phyloP scores from a whole-genome alignment of 2,329 filamentous ascomycete species.

The Gremmenia infestans region DNA sequence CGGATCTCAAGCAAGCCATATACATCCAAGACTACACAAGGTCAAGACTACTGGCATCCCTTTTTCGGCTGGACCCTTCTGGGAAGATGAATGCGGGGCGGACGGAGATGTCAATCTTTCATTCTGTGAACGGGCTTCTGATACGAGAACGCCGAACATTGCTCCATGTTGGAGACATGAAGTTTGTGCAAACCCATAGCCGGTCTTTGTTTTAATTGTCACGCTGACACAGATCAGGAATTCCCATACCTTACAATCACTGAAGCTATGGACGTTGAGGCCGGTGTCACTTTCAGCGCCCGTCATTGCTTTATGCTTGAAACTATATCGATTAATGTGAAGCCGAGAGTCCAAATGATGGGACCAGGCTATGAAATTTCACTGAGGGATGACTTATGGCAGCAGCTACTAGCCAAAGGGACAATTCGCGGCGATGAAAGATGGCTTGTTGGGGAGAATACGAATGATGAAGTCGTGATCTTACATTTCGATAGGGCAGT shows the following conservation, averaged over 20 bases:
- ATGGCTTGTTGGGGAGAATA: conserved; percentile 57
- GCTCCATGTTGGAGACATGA: conserved; percentile 50
- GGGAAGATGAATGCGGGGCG: conserved; percentile 42
- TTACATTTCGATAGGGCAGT: conserved; percentile 39
- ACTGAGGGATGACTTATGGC: conserved; percentile 41
- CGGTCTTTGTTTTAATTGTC: not conserved
- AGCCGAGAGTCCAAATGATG: conserved; percentile 33
- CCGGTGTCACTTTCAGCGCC: conserved; percentile 42
- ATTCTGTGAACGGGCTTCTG: conserved; percentile 18
- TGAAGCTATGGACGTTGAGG: conserved; percentile 40
- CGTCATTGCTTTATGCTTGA: conserved; percentile 45
- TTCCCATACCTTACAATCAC: conserved; percentile 47
- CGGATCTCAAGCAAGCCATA: conserved; percentile 39
- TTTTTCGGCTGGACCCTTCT: conserved; percentile 46
- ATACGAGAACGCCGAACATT: conserved; percentile 28
- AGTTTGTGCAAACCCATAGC: conserved; percentile 10
- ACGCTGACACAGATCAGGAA: conserved; percentile 29
- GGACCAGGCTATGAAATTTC: conserved; percentile 34
- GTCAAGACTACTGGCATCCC: conserved; percentile 51
- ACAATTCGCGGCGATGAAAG: conserved; percentile 54
- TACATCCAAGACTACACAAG: conserved; percentile 39
- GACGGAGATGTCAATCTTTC: conserved; percentile 23
- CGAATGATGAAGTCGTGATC: conserved; percentile 45
- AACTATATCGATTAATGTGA: conserved; percentile 40
- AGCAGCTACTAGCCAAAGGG: conserved; percentile 46